Percentiles rank a stretch among this genome's conserved stretches.
Conservation (phyloP, 306 rosid genomes). For the Begonia fuchsioides region DNA sequence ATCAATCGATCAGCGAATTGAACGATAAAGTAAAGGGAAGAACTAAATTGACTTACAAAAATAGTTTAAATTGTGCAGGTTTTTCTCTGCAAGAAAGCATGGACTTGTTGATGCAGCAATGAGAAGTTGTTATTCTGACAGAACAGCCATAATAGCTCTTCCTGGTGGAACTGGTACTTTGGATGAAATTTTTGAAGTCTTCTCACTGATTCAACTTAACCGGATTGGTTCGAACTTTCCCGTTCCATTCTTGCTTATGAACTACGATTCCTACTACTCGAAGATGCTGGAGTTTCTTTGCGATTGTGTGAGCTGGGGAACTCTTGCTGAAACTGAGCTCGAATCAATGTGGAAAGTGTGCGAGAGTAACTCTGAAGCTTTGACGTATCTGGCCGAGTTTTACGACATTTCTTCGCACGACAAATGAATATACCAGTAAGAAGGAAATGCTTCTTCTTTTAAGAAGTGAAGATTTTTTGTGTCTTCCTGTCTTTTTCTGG, state of each 20-base stretch:
- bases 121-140: slow-evolving; percentile 39
- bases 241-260: slow-evolving; percentile 72
- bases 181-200: slow-evolving; percentile 74
- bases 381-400: slow-evolving; percentile 54
- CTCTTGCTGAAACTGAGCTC: slow-evolving; percentile 66
- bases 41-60: no score
- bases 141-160: slow-evolving; percentile 65
- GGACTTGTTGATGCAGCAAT: slow-evolving; percentile 85
- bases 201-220: slow-evolving; percentile 64
- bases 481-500: no score
- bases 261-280: slow-evolving; percentile 66
- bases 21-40: no score
- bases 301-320: slow-evolving; percentile 64
- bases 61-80: slow-evolving; percentile 36
- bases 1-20: no score
- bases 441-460: no score
- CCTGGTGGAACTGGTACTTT: slow-evolving; percentile 95
- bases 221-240: slow-evolving; percentile 73
- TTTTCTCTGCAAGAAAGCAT: slow-evolving; percentile 95
- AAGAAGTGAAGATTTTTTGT: no score
- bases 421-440: neutral
- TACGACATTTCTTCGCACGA: slow-evolving; percentile 27
- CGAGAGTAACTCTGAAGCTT: slow-evolving; percentile 56
- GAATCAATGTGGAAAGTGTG: slow-evolving; percentile 76
- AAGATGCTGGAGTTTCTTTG: slow-evolving; percentile 58